phyloP scores from a whole-genome alignment of 345 rosid species.

The Eucalyptus dawsonii region DNA sequence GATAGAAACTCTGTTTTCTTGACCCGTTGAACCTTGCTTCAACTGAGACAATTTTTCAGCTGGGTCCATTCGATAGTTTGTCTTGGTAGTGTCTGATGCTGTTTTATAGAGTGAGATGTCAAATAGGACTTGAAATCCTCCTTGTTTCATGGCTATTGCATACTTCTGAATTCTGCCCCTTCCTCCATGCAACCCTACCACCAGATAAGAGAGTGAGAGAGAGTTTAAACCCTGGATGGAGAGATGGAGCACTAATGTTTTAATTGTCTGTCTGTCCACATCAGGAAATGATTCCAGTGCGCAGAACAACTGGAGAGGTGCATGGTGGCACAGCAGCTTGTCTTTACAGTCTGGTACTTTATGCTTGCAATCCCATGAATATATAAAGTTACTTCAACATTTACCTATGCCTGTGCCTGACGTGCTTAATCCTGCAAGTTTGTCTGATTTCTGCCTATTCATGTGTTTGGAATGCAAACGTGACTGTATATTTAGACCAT shows the following conservation, averaged over 20 bases:
- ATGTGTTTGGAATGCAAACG: neutral
- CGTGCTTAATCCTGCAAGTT: neutral
- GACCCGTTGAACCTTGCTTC: neutral
- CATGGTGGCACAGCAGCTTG: slow-evolving; percentile 94
- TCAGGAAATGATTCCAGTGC: slow-evolving; percentile 86
- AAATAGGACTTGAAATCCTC: neutral
- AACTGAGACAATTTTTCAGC: neutral
- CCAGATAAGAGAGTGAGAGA: neutral
- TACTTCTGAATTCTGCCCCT: neutral
- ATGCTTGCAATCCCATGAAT: neutral
- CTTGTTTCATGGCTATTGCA: neutral
- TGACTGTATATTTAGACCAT: neutral
- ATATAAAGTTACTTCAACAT: neutral
- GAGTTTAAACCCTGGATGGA: neutral
- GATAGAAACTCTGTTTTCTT: neutral
- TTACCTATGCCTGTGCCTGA: neutral
- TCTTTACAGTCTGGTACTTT: slow-evolving; percentile 48
- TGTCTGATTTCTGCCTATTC: neutral
- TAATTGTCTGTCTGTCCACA: neutral
- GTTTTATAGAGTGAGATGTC: neutral
- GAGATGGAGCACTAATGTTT: neutral
- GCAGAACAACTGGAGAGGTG: slow-evolving; percentile 93
- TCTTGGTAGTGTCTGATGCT: neutral
- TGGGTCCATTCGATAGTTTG: neutral
- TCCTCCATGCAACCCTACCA: neutral